Evolutionary conservation across 177 flowering plant genomes (phyloP).

Genomic region (Vitis hybrid): DNA sequence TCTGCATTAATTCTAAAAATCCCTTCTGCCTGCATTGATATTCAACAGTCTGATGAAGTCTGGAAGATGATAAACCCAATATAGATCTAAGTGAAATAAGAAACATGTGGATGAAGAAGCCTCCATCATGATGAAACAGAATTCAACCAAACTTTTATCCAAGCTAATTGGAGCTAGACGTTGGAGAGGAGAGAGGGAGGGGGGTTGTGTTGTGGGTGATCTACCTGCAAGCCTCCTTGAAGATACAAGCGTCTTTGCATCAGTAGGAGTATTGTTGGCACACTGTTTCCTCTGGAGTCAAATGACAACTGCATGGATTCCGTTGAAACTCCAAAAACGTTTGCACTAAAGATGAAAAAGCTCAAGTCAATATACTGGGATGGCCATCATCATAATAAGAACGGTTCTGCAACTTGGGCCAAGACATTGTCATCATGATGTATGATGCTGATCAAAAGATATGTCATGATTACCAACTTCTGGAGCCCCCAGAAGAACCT

Average conservation of each 20-base stretch:
- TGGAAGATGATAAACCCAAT: neutral
- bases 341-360: constrained; percentile 48
- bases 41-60: neutral
- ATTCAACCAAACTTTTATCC: neutral
- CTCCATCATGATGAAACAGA: neutral
- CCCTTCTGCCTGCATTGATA: constrained; percentile 67
- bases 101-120: neutral
- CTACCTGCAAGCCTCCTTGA: constrained; percentile 81
- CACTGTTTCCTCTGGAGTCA: constrained; percentile 84
- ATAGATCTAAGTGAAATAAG: neutral
- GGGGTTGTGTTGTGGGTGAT: neutral
- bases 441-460: too few relatives aligned
- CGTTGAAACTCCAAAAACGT: constrained; percentile 87
- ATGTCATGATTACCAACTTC: too few relatives aligned
- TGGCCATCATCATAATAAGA: neutral
- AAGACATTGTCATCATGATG: neutral
- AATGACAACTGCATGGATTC: constrained; percentile 92
- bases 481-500: too few relatives aligned
- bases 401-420: neutral
- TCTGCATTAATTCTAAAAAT: constrained; percentile 81
- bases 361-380: neutral
- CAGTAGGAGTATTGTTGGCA: constrained; percentile 78
- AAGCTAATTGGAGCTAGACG: too few relatives aligned
- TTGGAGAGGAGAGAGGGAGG: neutral
- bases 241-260: constrained; percentile 69